Evolutionary conservation across 2,329 filamentous ascomycete genomes (phyloP).

Genomic region (Hypoxylon sp.): DNA sequence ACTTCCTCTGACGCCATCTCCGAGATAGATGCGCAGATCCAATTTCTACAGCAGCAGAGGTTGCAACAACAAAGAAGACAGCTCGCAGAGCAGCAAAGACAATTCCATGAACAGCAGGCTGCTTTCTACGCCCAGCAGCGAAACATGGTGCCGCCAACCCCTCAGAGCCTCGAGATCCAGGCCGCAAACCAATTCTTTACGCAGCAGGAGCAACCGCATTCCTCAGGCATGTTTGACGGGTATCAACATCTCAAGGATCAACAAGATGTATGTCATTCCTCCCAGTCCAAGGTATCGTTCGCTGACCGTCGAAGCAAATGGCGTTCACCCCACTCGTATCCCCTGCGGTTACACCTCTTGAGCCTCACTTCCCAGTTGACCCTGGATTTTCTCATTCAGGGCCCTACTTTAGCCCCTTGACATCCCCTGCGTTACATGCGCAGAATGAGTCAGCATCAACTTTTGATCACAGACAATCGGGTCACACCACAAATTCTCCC

Average conservation of each 20-base stretch:
- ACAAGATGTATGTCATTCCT: constrained; percentile 68
- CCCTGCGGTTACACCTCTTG: constrained; percentile 85
- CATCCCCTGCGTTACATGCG: constrained; percentile 83
- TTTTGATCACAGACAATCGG: constrained; percentile 62
- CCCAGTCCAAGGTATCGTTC: constrained; percentile 36
- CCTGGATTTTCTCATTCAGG: constrained; percentile 73
- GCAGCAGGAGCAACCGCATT: constrained; percentile 67
- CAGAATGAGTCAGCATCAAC: constrained; percentile 69
- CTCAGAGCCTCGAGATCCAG: constrained; percentile 84
- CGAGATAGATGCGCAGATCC: constrained; percentile 75
- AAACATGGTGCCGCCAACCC: constrained; percentile 80
- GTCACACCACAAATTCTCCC: constrained; percentile 65
- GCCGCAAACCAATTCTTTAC: constrained; percentile 73
- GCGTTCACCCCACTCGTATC: constrained; percentile 86
- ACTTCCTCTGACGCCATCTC: constrained; percentile 67
- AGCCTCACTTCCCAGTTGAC: constrained; percentile 76
- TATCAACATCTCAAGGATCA: constrained; percentile 79
- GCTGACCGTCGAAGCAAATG: constrained; percentile 66
- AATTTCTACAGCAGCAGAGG: constrained; percentile 75
- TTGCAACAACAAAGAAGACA: constrained; percentile 72
- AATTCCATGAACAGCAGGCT: constrained; percentile 59
- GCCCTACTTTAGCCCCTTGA: constrained; percentile 86
- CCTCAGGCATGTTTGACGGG: constrained; percentile 75
- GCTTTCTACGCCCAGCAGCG: constrained; percentile 68
- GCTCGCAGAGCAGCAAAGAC: constrained; percentile 69